phyloP scores from a whole-genome alignment of 2,329 filamentous ascomycete species.

The Nemania abortiva region DNA sequence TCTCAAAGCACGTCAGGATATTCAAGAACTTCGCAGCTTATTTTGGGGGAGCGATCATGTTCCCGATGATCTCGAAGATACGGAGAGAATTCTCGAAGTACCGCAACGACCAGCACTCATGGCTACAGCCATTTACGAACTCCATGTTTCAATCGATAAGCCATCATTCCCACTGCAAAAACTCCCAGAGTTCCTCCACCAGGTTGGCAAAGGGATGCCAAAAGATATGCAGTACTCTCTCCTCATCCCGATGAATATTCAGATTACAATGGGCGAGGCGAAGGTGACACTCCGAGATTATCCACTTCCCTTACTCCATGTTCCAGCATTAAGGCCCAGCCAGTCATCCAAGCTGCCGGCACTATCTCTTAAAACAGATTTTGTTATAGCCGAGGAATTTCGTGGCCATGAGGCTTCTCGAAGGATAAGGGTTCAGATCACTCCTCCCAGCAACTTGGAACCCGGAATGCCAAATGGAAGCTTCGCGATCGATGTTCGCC shows the following conservation, averaged over 20 bases:
- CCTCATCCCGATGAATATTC: slow-evolving; percentile 88
- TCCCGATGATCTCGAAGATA: slow-evolving; percentile 83
- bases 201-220: slow-evolving; percentile 97
- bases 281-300: slow-evolving; percentile 92
- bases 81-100: slow-evolving; percentile 86
- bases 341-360: slow-evolving; percentile 86
- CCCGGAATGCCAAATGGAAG: slow-evolving; percentile 69
- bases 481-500: slow-evolving; percentile 86
- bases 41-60: slow-evolving; percentile 87
- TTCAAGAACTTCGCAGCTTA: slow-evolving; percentile 80
- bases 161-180: slow-evolving; percentile 88
- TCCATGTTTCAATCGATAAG: slow-evolving; percentile 89
- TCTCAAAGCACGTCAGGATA: slow-evolving; percentile 75
- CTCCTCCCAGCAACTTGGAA: slow-evolving; percentile 75
- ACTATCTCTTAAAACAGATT: slow-evolving; percentile 86
- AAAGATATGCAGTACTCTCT: slow-evolving; percentile 90
- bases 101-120: slow-evolving; percentile 87
- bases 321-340: slow-evolving; percentile 82
- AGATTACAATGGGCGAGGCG: slow-evolving; percentile 90
- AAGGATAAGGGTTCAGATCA: slow-evolving; percentile 83
- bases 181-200: slow-evolving; percentile 85
- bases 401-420: slow-evolving; percentile 83
- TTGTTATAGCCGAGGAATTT: slow-evolving; percentile 95
- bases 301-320: slow-evolving; percentile 89
- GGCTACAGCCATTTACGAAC: slow-evolving; percentile 82